phyloP scores from a whole-genome alignment of 2,329 filamentous ascomycete genomes.

The Penicillium nordicum region DNA sequence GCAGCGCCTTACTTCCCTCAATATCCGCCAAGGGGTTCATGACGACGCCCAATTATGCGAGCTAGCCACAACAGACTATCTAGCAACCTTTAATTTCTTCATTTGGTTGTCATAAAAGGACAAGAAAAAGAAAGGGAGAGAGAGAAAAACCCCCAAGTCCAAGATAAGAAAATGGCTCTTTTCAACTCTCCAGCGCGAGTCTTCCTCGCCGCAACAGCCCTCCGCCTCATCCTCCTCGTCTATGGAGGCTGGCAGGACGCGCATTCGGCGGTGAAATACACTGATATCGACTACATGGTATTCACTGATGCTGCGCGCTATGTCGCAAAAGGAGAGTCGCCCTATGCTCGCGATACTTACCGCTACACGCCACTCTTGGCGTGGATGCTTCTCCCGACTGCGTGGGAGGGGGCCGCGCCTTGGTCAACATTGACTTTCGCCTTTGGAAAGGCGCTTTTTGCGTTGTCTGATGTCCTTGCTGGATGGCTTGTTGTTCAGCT shows the following conservation, averaged over 20 bases:
- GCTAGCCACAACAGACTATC: background rate
- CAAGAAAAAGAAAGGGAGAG: background rate
- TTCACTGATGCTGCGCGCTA: conserved; percentile 93
- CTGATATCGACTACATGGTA: conserved; percentile 97
- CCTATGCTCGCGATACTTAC: conserved; percentile 90
- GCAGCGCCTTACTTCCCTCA: background rate
- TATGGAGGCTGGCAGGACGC: conserved; percentile 94
- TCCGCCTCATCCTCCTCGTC: conserved; percentile 71
- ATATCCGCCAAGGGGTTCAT: background rate
- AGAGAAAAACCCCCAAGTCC: no score
- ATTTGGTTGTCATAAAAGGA: background rate
- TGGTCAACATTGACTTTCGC: conserved; percentile 51
- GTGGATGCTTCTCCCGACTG: conserved; percentile 83
- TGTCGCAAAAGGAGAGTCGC: conserved; percentile 63
- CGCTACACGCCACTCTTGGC: conserved; percentile 92
- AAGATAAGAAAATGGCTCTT: conserved; percentile 18
- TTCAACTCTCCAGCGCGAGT: conserved; percentile 35
- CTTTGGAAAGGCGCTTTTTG: conserved; percentile 85
- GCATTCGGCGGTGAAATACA: conserved; percentile 90
- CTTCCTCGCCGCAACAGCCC: conserved; percentile 46
- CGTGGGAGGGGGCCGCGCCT: conserved; percentile 44
- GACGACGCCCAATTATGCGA: conserved; percentile 5
- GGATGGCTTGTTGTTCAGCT: conserved; percentile 70
- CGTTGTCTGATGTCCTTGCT: conserved; percentile 74
- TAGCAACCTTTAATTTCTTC: background rate